Evolutionary conservation across 257 asterid species (phyloP).

Genomic region (Solanum gracilifrons): DNA sequence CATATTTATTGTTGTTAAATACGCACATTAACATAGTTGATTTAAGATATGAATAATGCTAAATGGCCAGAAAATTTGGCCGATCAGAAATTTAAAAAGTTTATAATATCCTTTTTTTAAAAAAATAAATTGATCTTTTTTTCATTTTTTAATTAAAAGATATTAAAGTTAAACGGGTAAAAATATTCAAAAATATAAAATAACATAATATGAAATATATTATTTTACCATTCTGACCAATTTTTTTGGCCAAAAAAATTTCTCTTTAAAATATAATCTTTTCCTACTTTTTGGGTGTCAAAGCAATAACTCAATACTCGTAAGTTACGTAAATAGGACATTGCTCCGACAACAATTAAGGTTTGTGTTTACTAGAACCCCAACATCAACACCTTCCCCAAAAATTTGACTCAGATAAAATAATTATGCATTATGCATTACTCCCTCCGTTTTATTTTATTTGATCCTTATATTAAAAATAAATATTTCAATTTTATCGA

Average conservation of each 20-base stretch:
- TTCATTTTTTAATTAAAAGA: too few relatives aligned
- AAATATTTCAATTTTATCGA: background rate
- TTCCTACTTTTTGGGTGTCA: background rate
- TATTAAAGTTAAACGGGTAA: too few relatives aligned
- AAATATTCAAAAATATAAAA: too few relatives aligned
- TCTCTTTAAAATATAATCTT: background rate
- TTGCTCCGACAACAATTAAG: constrained; percentile 24
- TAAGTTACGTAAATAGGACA: background rate
- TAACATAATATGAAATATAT: too few relatives aligned
- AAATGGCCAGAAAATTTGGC: too few relatives aligned
- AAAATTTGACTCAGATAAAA: background rate
- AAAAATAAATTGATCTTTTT: too few relatives aligned
- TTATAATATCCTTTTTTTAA: too few relatives aligned
- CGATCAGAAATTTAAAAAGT: too few relatives aligned
- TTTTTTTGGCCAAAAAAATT: too few relatives aligned
- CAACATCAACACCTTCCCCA: constrained; percentile 14
- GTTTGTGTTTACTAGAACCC: background rate
- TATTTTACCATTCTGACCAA: too few relatives aligned
- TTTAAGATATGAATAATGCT: background rate
- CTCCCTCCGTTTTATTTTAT: background rate
- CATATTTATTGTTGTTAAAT: too few relatives aligned
- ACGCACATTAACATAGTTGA: background rate
- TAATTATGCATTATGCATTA: background rate
- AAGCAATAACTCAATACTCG: background rate
- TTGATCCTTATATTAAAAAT: background rate